Base-by-base conservation (phyloP, 768 basidiomycete species). In the Cantharellus anzutake region DNA sequence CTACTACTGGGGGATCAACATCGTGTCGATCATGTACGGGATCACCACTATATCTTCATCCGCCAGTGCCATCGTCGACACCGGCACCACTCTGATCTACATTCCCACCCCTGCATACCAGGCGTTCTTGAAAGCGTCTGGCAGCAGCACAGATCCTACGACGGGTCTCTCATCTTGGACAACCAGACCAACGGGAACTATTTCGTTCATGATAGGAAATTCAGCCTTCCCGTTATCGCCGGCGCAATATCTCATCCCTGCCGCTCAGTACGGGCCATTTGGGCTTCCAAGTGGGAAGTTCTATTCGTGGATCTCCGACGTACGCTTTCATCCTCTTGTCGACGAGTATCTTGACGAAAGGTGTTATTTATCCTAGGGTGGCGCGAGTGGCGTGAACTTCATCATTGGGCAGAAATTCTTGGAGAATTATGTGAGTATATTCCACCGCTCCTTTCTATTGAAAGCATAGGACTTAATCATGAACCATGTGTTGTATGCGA, bases 331-430 rank as follows among this genome's bases (percentile, higher is more conserved):
- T 48, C n/a, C n/a, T n/a, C n/a, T n/a, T n/a, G n/a, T n/a, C n/a
- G n/a, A n/a, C n/a, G n/a, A n/a, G n/a, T n/a, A n/a, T n/a, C n/a
- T n/a, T n/a, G n/a, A n/a, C n/a, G n/a, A n/a, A n/a, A n/a, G n/a
- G n/a, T n/a, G n/a, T n/a, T n/a, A n/a, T n/a, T n/a, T n/a, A n/a
- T n/a, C n/a, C n/a, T n/a, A n/a, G n/a, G n/a, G n/a, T n/a, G n/a
- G n/a, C n/a, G n/a, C 52, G 14, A 37, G 14, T 37, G 35, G 38
- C 35, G 35, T 55, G 14, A 55, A 55, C 35, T 55, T 55, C 52
- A 55, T 55, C 52, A 55, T 55, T 55, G 52, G 52, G 7, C 52
- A 55, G 52, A 55, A 55, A 37, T 55, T 55, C 52, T 37, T 55
- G 7, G 52, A 55, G 52, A 55, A 55, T 37, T 55, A 55, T 37